Base-by-base conservation (phyloP, 164 flowering plant species). In the Aristolochia californica region DNA sequence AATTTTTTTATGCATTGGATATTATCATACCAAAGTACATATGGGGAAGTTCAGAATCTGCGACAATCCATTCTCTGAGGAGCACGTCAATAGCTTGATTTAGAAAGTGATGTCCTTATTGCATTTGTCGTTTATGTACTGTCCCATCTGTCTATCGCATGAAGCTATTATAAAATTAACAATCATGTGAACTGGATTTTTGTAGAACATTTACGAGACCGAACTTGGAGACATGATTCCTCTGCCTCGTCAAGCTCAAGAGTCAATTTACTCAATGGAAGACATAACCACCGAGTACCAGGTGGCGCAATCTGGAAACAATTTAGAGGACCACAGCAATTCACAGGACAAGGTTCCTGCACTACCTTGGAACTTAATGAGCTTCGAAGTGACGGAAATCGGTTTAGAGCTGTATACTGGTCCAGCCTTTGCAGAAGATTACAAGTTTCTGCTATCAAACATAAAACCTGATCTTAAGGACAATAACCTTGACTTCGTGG, bases 361-460 rank as follows among this genome's bases (percentile, higher is more conserved):
- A 43, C 28, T n/a, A 54, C n/a, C 53, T 38, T 28, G 20, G 18
- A 52, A 48, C 50, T 78, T 77, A 62, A 84, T 85, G 43, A 64
- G 68, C 63, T 68, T 86, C 50, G 98, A 91, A 77, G 80, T 81
- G 55, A 75, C 78, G 56, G 95, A 80, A 68, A 67, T 68, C 56
- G 55, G 70, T 52, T 62, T 71, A 62, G 77, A 65, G 57, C 44
- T 34, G 63, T 50, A 44, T 60, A 52, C 63, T 26, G 22, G 56
- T 51, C 55, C 61, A 13, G 59, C 69, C 48, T 21, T 59, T 45
- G 73, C 63, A 48, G 78, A 76, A 59, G 74, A 71, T 57, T 61
- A 77, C 61, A 64, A 56, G 60, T 63, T 61, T 21, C 55, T 70
- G 17, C 67, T 82, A 64, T 68, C 74, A 51, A 65, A 59, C 53